Percentiles rank a stretch among this genome's conserved stretches.
These are phyloP conservation scores for Allomyces javanicus DNA, from an alignment of 192 early-diverging fungal species.

Conservation along the genomic window DNA sequence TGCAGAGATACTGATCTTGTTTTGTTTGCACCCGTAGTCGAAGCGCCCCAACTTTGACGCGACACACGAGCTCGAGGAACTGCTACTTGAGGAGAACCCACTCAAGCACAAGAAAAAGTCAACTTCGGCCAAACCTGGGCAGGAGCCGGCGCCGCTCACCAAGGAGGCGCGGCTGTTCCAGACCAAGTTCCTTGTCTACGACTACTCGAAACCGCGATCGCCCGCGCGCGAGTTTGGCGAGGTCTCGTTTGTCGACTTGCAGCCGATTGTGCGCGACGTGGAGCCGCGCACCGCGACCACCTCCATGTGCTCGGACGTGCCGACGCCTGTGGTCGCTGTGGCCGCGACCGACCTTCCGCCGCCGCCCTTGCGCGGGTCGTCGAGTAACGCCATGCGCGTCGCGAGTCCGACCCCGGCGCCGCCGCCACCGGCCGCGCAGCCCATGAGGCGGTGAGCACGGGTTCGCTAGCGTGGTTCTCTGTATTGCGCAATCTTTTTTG, in stretches of 20 bases:
- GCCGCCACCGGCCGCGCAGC: too few species aligned
- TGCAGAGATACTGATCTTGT: too few species aligned
- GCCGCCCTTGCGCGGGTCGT: too few species aligned
- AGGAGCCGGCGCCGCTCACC: slow-evolving; percentile 5
- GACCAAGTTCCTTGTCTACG: slow-evolving; percentile 6
- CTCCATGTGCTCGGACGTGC: too few species aligned
- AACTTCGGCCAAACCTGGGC: slow-evolving; percentile 5
- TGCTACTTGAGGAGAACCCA: slow-evolving; percentile 48
- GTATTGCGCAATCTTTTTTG: too few species aligned
- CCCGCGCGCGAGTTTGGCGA: not conserved
- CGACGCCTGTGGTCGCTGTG: too few species aligned
- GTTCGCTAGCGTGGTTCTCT: too few species aligned
- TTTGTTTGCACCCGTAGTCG: not conserved
- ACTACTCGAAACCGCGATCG: not conserved
- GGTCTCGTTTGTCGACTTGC: not conserved
- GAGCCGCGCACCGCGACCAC: too few species aligned
- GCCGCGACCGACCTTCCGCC: too few species aligned
- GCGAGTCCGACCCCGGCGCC: too few species aligned
- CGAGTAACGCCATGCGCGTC: too few species aligned
- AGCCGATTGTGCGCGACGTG: not conserved
- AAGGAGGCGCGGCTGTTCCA: slow-evolving; percentile 6
- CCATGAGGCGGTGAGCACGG: too few species aligned
- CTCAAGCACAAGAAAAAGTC: slow-evolving; percentile 12
- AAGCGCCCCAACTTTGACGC: slow-evolving; percentile 52
- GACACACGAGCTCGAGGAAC: slow-evolving; percentile 50